Base-by-base conservation (phyloP, 2,329 filamentous ascomycete genomes). In the Furcasterigmium sp. region DNA sequence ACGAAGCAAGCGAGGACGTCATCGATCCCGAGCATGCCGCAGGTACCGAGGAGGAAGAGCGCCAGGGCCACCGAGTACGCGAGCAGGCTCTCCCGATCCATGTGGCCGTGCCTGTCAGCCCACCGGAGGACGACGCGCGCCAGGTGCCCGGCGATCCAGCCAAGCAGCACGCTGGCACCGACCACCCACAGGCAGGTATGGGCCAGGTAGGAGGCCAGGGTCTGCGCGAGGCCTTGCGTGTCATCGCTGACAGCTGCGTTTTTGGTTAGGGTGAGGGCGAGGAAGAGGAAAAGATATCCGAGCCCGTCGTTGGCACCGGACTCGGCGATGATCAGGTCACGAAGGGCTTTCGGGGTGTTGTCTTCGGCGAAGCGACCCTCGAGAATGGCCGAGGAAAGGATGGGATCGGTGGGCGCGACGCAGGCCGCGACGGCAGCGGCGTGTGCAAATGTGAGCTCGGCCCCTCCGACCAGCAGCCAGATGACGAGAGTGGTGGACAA, bases 341-440 rank as follows among this genome's bases (percentile, higher is more conserved):
- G 89, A 39, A 96, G 68, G 21, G 84, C 78, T 45, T 82, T 83
- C 0, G 91, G 89, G 15, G 95, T 84, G 58, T 95, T 93, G 55
- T 90, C 85, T 56, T 95, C 90, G 1, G 91, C 91, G 58, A 95
- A 96, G 54, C 87, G 91, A 25, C 90, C 90, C 68, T 95, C 95
- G 37, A 95, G 88, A 45, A 95, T 95, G 3, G 86, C 86, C 50
- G 93, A 91, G 14, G 86, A 91, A 29, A 95, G 64, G 2, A 95
- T 82, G 0, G 91, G 91, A 55, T 96, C 91, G 0, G 91, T 95
- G 0, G 90, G 91, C 3, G 91, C 93, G n/a, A 96, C 82, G 56
- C 90, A 95, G 1, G 90, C 86, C 1, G 82, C 90, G 10, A 95
- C 72, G 14, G 83, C 85, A 10, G 95, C 72, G 0, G 91, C 86